Conservation (phyloP, 179 eudicot species). For the Pouteria campechiana region DNA sequence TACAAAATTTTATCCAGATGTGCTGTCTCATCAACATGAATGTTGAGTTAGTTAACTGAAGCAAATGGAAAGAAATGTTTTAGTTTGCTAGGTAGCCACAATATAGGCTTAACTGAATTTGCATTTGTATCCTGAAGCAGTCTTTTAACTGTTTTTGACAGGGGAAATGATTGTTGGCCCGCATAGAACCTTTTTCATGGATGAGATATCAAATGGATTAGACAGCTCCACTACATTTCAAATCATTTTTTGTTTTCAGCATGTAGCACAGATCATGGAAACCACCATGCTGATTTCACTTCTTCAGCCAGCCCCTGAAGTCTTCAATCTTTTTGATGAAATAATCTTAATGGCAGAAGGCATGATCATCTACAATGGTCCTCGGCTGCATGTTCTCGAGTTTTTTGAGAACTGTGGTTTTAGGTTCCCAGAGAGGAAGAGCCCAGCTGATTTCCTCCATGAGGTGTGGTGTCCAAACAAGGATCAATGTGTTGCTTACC, state of each 20-base stretch:
- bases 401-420: constrained; percentile 7
- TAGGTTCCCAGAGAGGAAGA: constrained; percentile 11
- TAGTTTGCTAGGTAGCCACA: too few relatives aligned
- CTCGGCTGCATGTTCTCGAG: constrained; percentile 3
- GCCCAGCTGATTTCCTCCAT: constrained; percentile 4
- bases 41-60: too few relatives aligned
- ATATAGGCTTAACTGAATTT: too few relatives aligned
- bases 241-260: background rate
- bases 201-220: constrained; percentile 5
- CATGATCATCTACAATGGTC: constrained; percentile 7
- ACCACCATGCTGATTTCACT: constrained; percentile 5
- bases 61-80: too few relatives aligned
- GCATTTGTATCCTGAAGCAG: too few relatives aligned
- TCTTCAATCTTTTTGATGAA: constrained; percentile 1
- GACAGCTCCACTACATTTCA: constrained; percentile 5
- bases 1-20: too few relatives aligned
- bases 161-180: constrained; percentile 7
- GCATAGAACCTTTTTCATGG: constrained; percentile 3
- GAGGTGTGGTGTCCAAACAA: too few relatives aligned
- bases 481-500: too few relatives aligned
- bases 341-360: constrained; percentile 1
- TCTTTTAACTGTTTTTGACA: too few relatives aligned
- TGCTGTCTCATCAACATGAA: too few relatives aligned
- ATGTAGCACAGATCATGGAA: constrained; percentile 3
- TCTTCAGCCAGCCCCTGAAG: constrained; percentile 3